A percentile compares a stretch with the other conserved stretches of the same genome.
These are phyloP conservation scores for Triticum aestivum DNA, from an alignment of 176 grass and related monocot genomes.

Conservation along the genomic window IWGSC_CS_RefSeq_v2.1 NC_057807.1:290538032-290538531, in stretches of 20 bases:
- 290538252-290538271: not conserved
- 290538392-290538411: not conserved
- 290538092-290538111: slow-evolving; percentile 48
- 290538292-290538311: not conserved
- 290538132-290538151: not conserved
- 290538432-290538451: slow-evolving; percentile 44
- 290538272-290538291: not conserved
- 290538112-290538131: not conserved
- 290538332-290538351: not conserved
- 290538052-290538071: slow-evolving; percentile 72
- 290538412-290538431: not conserved
- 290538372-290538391: not conserved
- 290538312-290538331: not conserved
- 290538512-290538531: slow-evolving; percentile 56
- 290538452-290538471: slow-evolving; percentile 85
- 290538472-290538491: slow-evolving; percentile 66
- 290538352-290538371: not conserved
- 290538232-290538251: not conserved
- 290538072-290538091: slow-evolving; percentile 89
- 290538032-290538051: slow-evolving; percentile 93
- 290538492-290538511: slow-evolving; percentile 78
- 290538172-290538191: slow-evolving; percentile 97
- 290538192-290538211: slow-evolving; percentile 78
- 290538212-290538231: slow-evolving; percentile 71
- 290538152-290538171: not conserved